A percentile compares a stretch with the other conserved stretches of the same genome.
phyloP scores from a whole-genome alignment of 2,329 filamentous ascomycete genomes.

The Keithomyces neogunnii region DNA sequence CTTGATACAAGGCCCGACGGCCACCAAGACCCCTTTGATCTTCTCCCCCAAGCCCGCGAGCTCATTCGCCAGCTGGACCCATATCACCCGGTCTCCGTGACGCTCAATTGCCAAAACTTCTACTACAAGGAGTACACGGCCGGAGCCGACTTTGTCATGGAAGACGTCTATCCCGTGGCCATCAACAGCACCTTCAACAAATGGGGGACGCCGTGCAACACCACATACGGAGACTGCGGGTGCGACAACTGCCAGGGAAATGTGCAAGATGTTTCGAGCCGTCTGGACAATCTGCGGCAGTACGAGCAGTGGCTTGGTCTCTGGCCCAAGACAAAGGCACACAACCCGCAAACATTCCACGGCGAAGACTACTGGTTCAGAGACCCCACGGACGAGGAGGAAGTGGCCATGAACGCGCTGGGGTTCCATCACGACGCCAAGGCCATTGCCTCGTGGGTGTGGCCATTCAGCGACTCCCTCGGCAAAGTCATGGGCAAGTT shows the following conservation, averaged over 20 bases:
- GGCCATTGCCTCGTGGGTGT: conserved; percentile 37
- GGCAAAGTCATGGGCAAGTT: conserved; percentile 30
- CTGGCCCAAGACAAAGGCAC: conserved; percentile 34
- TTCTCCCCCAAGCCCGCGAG: conserved; percentile 31
- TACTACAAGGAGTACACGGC: conserved; percentile 46
- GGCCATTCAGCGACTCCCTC: conserved; percentile 28
- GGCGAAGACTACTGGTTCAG: conserved; percentile 40
- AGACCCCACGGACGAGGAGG: conserved; percentile 34
- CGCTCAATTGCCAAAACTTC: conserved; percentile 55
- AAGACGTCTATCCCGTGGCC: conserved; percentile 51
- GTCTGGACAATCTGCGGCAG: conserved; percentile 28
- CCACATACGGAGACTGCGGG: conserved; percentile 53
- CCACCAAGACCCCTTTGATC: conserved; percentile 43
- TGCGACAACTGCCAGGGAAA: conserved; percentile 50
- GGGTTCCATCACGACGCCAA: conserved; percentile 37
- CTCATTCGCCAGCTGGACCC: conserved; percentile 43
- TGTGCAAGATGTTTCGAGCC: conserved; percentile 40
- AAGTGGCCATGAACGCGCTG: conserved; percentile 34
- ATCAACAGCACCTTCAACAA: conserved; percentile 45
- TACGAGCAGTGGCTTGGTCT: conserved; percentile 33
- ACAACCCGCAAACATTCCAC: conserved; percentile 39
- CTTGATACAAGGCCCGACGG: conserved; percentile 38
- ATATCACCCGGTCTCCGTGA: conserved; percentile 52
- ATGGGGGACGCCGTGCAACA: conserved; percentile 49
- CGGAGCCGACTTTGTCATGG: conserved; percentile 51